Conservation (phyloP, 192 early-diverging fungal genomes). For the Entrophospora sp. region DNA sequence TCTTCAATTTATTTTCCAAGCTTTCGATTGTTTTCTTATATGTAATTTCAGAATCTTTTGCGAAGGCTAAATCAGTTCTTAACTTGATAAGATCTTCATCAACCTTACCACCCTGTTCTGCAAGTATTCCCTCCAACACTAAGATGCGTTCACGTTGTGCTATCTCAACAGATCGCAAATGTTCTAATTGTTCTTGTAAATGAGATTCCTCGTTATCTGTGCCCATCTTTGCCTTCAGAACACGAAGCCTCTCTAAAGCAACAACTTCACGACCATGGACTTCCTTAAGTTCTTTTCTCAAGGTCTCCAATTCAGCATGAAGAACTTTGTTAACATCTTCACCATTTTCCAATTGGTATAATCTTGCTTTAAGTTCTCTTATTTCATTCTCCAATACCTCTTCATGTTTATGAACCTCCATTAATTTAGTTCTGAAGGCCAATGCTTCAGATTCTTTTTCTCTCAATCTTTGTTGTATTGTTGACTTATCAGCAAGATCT, state of each 20-base stretch:
- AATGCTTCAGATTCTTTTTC: constrained; percentile 13
- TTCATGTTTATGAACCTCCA: constrained; percentile 17
- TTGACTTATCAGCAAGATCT: constrained; percentile 13
- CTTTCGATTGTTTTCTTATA: constrained; percentile 1
- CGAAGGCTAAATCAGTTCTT: neutral
- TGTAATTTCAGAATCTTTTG: neutral
- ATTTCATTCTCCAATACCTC: constrained; percentile 11
- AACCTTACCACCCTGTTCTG: neutral
- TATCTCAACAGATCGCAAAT: neutral
- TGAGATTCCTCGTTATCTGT: constrained; percentile 3
- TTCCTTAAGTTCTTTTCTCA: constrained; percentile 9
- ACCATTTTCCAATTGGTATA: constrained; percentile 1
- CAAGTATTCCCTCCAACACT: neutral
- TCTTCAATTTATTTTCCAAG: neutral
- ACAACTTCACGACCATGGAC: neutral
- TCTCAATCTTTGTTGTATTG: constrained; percentile 9
- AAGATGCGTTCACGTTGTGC: neutral
- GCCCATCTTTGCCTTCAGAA: constrained; percentile 1
- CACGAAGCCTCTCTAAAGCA: neutral
- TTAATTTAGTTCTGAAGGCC: constrained; percentile 8
- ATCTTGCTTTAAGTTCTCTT: neutral
- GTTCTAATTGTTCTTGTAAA: constrained; percentile 12
- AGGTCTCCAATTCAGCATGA: constrained; percentile 2
- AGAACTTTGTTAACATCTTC: constrained; percentile 1
- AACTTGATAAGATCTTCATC: constrained; percentile 7